phyloP scores from a whole-genome alignment of 495 filamentous ascomycete genomes.

The Chaetomidium leptoderma region DNA sequence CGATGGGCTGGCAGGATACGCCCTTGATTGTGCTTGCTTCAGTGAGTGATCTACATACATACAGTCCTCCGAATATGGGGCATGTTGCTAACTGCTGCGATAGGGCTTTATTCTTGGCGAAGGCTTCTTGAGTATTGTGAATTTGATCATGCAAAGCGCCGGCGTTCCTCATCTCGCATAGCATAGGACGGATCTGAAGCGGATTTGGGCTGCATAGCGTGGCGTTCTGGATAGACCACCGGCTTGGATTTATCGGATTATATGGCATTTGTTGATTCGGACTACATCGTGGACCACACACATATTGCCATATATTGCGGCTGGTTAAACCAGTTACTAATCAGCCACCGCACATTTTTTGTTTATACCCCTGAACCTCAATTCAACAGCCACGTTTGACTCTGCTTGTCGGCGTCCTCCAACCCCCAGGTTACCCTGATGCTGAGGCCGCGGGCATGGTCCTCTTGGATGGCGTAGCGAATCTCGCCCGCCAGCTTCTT shows the following conservation, averaged over 20 bases:
- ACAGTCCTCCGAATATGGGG: background rate
- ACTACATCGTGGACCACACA: too few relatives aligned
- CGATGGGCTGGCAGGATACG: conserved; percentile 51
- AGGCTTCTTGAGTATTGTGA: conserved; percentile 88
- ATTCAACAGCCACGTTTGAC: conserved; percentile 44
- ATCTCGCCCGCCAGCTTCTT: conserved; percentile 43
- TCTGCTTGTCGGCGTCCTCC: conserved; percentile 27
- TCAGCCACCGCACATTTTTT: too few relatives aligned
- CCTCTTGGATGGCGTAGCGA: conserved; percentile 44
- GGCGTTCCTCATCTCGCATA: conserved; percentile 67
- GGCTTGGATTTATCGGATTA: too few relatives aligned
- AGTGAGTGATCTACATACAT: conserved; percentile 31
- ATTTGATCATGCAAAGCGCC: conserved; percentile 75
- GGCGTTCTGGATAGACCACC: background rate
- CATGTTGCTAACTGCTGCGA: conserved; percentile 10
- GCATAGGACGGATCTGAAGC: background rate
- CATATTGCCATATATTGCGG: too few relatives aligned
- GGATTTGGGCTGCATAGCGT: background rate
- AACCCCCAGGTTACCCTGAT: conserved; percentile 43
- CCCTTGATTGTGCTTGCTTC: conserved; percentile 55
- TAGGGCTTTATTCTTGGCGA: conserved; percentile 88
- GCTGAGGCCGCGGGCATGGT: conserved; percentile 46
- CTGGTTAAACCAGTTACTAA: too few relatives aligned
- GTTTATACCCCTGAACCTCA: conserved; percentile 14
- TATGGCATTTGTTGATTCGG: background rate